phyloP scores from a whole-genome alignment of 495 filamentous ascomycete genomes.

The Penicillium pancosmium region DNA sequence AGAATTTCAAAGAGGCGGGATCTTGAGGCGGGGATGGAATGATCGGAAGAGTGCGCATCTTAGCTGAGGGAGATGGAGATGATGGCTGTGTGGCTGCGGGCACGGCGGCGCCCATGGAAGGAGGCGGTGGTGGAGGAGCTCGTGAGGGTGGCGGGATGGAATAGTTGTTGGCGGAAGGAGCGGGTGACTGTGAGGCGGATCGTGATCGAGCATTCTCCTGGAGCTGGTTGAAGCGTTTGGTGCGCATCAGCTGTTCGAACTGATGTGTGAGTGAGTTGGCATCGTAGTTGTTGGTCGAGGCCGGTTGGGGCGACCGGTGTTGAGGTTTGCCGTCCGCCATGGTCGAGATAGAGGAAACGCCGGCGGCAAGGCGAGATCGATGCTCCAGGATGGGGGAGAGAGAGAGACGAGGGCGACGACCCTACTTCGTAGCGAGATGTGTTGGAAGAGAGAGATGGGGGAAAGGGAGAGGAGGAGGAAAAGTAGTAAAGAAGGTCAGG shows the following conservation, averaged over 20 bases:
- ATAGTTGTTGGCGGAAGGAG: constrained; percentile 32
- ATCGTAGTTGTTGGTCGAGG: constrained; percentile 42
- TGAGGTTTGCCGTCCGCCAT: constrained; percentile 46
- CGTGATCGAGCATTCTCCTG: constrained; percentile 58
- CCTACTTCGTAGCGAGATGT: constrained; percentile 9
- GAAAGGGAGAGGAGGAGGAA: constrained; percentile 7
- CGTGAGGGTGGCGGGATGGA: constrained; percentile 47
- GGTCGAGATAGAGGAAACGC: constrained; percentile 27
- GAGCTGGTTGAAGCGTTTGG: constrained; percentile 77
- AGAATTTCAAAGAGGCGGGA: constrained; percentile 74
- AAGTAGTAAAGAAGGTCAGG: constrained; percentile 14
- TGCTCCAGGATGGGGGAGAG: constrained; percentile 25
- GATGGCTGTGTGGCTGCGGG: constrained; percentile 34
- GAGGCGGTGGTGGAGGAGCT: constrained; percentile 39
- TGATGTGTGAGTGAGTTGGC: constrained; percentile 56
- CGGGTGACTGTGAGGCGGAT: constrained; percentile 54
- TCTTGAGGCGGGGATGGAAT: constrained; percentile 80
- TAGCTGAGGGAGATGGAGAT: constrained; percentile 49
- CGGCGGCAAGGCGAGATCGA: constrained; percentile 22
- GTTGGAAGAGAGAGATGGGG: constrained; percentile 11
- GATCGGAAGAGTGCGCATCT: constrained; percentile 64
- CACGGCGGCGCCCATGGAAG: constrained; percentile 32
- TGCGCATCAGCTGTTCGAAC: constrained; percentile 78
- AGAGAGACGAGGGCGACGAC: constrained; percentile 17
- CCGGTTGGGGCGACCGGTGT: constrained; percentile 33